Conservation (phyloP, 2,329 filamentous ascomycete species). For the Akanthomyces muscarius region DNA sequence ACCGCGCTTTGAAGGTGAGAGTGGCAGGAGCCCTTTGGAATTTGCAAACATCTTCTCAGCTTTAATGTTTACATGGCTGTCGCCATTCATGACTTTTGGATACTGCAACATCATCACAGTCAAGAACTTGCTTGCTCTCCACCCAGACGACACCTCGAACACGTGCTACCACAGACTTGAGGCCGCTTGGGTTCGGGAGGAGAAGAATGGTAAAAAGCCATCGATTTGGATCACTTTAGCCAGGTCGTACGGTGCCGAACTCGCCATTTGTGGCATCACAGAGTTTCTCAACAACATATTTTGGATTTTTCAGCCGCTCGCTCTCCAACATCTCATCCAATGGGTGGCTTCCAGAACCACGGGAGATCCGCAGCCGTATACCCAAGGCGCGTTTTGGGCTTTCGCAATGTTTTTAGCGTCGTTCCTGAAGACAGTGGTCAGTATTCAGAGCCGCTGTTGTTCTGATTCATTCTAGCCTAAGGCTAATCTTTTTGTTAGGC, state of each 20-base stretch:
- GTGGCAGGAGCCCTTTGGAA: constrained; percentile 35
- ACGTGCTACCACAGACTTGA: constrained; percentile 16
- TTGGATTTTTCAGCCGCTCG: constrained; percentile 16
- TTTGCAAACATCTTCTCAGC: constrained; percentile 16
- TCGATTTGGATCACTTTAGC: constrained; percentile 16
- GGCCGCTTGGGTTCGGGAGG: constrained; percentile 14
- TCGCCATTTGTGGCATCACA: constrained; percentile 16
- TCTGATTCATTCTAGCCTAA: constrained; percentile 13
- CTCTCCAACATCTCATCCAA: constrained; percentile 17
- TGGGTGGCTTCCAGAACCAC: constrained; percentile 16
- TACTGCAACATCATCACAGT: constrained; percentile 16
- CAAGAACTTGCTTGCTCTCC: constrained; percentile 17
- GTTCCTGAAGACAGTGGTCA: constrained; percentile 68
- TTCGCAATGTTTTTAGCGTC: constrained; percentile 45
- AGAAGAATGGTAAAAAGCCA: constrained; percentile 16
- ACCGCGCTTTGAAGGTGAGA: constrained; percentile 84
- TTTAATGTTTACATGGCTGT: constrained; percentile 18
- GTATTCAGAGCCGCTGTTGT: constrained; percentile 14
- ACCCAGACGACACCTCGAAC: constrained; percentile 17
- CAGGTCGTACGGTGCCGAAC: constrained; percentile 16
- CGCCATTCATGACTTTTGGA: constrained; percentile 18
- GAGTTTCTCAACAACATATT: constrained; percentile 16
- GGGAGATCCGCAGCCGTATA: constrained; percentile 16
- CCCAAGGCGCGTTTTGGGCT: constrained; percentile 14
- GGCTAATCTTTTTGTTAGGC: constrained; percentile 37